Evolutionary conservation across 345 rosid species (phyloP).

Genomic region (Draba incana): DNA sequence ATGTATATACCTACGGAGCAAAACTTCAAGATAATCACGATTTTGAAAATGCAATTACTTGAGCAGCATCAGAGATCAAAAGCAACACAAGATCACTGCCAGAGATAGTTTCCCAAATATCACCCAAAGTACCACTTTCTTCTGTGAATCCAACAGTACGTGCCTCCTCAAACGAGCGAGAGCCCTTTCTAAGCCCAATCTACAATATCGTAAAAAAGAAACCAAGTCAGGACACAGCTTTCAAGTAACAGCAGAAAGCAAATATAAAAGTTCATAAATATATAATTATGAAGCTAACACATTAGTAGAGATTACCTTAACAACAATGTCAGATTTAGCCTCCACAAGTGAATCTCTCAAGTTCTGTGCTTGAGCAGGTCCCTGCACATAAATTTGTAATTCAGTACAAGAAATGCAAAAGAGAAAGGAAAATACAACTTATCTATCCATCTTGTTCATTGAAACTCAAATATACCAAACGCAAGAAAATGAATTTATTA

Average conservation of each 20-base stretch:
- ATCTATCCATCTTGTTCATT: conserved; percentile 4
- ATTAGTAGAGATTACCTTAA: conserved; percentile 56
- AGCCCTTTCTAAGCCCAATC: conserved; percentile 93
- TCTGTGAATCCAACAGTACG: conserved; percentile 88
- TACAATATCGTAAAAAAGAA: conserved; percentile 20
- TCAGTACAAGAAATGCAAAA: neutral
- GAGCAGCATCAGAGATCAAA: conserved; percentile 94
- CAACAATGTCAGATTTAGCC: conserved; percentile 74
- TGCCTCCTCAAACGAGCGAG: conserved; percentile 84
- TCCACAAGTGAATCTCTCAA: conserved; percentile 90
- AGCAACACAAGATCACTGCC: conserved; percentile 89
- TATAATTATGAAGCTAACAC: neutral
- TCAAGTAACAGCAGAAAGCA: neutral
- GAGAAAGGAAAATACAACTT: neutral
- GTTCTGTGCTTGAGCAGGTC: conserved; percentile 97
- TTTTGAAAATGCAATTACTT: conserved; percentile 50
- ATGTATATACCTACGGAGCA: conserved; percentile 8
- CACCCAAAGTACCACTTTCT: conserved; percentile 86
- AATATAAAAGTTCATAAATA: neutral
- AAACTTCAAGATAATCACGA: neutral
- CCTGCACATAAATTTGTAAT: conserved; percentile 41
- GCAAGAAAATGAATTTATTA: neutral
- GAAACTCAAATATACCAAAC: conserved; percentile 7
- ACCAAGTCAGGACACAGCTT: conserved; percentile 25
- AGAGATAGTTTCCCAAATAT: conserved; percentile 84